Conservation (phyloP, 2,329 filamentous ascomycete species). For the Aspergillus neotritici region DNA sequence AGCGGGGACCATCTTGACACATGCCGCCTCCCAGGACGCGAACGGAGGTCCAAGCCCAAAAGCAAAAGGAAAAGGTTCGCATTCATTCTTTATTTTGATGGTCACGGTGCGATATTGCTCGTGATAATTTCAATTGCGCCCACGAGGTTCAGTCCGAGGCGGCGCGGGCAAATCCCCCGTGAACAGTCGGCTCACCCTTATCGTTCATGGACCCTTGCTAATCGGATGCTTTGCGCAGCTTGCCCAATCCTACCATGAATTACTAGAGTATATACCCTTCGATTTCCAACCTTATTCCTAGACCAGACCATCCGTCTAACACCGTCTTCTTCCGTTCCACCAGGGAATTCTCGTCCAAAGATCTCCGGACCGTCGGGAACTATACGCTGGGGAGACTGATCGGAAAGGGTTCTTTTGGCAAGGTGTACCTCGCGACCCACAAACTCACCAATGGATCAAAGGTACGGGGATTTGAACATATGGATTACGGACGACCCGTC, state of each 20-base stretch:
- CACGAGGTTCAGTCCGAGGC: no score
- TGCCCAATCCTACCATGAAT: constrained; percentile 91
- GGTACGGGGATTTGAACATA: constrained; percentile 46
- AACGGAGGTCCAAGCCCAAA: constrained; percentile 53
- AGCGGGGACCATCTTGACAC: constrained; percentile 32
- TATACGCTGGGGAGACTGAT: constrained; percentile 88
- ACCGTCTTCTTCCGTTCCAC: constrained; percentile 6
- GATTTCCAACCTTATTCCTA: neutral
- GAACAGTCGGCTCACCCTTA: no score
- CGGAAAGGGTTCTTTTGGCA: constrained; percentile 96
- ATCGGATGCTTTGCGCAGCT: constrained; percentile 55
- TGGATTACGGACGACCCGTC: neutral
- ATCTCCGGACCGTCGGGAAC: constrained; percentile 88
- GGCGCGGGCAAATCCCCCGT: no score
- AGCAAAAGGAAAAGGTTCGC: constrained; percentile 54
- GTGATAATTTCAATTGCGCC: neutral
- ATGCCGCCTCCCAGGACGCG: constrained; percentile 40
- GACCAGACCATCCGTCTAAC: neutral
- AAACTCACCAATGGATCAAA: constrained; percentile 99
- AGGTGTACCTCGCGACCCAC: constrained; percentile 92
- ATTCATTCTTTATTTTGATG: neutral
- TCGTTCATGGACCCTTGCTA: neutral
- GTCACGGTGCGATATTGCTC: neutral
- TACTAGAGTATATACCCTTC: constrained; percentile 68
- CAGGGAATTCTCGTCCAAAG: constrained; percentile 89